Evolutionary conservation across 306 rosid genomes (phyloP), one percentile per base, ranked within the genome.

Genomic region (Fagus crenata): DNA sequence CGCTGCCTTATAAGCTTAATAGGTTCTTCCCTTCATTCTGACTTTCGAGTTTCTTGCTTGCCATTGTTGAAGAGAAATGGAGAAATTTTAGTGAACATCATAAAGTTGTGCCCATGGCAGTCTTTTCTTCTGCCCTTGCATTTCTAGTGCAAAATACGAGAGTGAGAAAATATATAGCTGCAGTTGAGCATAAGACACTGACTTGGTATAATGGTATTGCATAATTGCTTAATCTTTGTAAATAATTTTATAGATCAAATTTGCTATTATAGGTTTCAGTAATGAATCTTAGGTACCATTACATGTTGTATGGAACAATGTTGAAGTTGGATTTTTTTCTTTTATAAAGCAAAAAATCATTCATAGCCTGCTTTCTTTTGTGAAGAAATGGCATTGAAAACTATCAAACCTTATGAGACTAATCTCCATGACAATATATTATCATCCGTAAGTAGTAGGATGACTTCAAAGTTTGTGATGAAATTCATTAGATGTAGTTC

Each of bases 1-100:
- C 89, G 13, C 82, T 93, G 80, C 96, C 96, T 53, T 70, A 75
- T 71, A 90, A 84, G 41, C 91, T 93, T 1, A 75, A 71, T 65
- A 85, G 86, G 85, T 87, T 86, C 81, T 93, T 91, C 89, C 98
- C 96, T n/a, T 91, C 98, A 72, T 28, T 75, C 76, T 93, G 83
- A 91, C 40, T 49, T 61, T 37, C 2, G 49, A 65, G 28, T 22
- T 22, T 22, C 28, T 22, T 22, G 28, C 28, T 22, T 22, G 28
- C 28, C 28, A 22, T 22, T 22, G 28, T 22, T 22, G 28, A 22
- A 22, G 28, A 22, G 28, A 22, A 22, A 37, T 39, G 43, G 69
- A 63, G 42, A 63, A 35, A 63, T 14, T 13, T 36, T 63, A 58
- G n/a, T 32, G 7, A 32, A 32, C 6, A 11, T 28, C 15, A 28